Evolutionary conservation across 1,139 yeast genomes (phyloP), one percentile per base, ranked within the genome.

Genomic region (Candida gigantensis): DNA sequence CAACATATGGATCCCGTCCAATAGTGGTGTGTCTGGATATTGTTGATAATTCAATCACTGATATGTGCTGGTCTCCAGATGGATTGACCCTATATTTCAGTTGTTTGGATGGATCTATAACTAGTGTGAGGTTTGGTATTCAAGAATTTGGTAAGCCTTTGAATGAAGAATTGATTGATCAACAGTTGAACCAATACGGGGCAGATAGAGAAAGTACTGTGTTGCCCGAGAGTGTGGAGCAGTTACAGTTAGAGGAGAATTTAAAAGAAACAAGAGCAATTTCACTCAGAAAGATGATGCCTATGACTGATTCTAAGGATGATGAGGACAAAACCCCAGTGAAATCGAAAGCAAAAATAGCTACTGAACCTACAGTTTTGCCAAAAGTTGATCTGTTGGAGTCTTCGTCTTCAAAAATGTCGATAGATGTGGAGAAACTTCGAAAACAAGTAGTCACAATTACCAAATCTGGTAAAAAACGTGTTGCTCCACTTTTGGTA

Each of bases 141-240:
- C 69, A 74, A 26, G 98, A 92, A 53, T 64, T 92, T 24, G 98
- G 98, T 2, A 66, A 62, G 25, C 79, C 81, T 3, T 78, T 86
- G 2, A 79, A 92, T 9, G 87, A 78, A 28, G 84, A 78, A 40
- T 51, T 59, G 30, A 81, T 84, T 42, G 82, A 78, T 42, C 71
- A 75, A 33, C 87, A 84, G 43, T 70, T 92, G 41, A 81, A 83
- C 45, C 74, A 89, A 46, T 92, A 85, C 55, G 98, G 98, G 42
- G 90, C 87, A 3, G 95, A 87, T 46, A 73, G 90, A 42, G 96
- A 89, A 45, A 78, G 86, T 5, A 72, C 84, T 60, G 81, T 82
- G 13, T 84, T 88, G 50, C 96, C 97, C 0, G 97, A 92, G 52
- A 83, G 95, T 55, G 76, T 84, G 1, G 84, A 79, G 37, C 97